Evolutionary conservation across 495 filamentous ascomycete genomes (phyloP), one percentile per base, ranked within the genome.

Genomic region (Penicillium longicatenatum): DNA sequence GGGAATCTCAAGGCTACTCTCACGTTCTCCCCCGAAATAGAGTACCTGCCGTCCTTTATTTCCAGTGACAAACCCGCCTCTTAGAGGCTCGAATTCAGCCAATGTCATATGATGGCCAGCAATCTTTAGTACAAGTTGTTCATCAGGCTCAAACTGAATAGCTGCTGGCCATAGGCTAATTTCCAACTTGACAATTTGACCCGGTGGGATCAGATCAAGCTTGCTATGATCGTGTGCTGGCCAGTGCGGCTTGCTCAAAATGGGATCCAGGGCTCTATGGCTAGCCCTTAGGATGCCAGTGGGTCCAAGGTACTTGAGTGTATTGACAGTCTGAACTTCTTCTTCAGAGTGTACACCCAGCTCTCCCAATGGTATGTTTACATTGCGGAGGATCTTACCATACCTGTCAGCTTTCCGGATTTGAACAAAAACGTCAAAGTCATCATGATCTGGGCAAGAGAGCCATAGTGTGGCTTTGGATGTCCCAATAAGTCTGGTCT

Each of bases 401-500:
- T 11, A 44, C 2, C 0, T 12, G 50, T 50, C 20, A 5, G 22
- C 14, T 16, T 62, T 62, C 14, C 59, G 39, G 1, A 58, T 12
- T 9, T 53, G 50, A 5, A 62, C 55, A 22, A 49, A 62, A 0
- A 62, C 59, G 50, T 58, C 59, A 19, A 62, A 14, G n/a, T 64
- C 57, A 19, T 53, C 42, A 1, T 50, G 8, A 1, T 49, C 14
- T 9, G 11, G 7, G 31, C 14, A 19, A 4, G 47, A 57, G 24
- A 64, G 43, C 19, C 47, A 54, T 2, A 64, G 52, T 0, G 41
- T 29, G 0, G 48, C 61, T 26, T 26, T 41, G 9, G 52, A 31
- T 16, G n/a, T 21, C 2, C 53, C 61, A 1, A 48, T 16, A 5
- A 64, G n/a, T 3, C 12, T 19, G 45, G 16, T 45, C 3, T n/a